Evolutionary conservation across 495 filamentous ascomycete species (phyloP), one percentile per base, ranked within the genome.

Genomic region (Podospora australis): DNA sequence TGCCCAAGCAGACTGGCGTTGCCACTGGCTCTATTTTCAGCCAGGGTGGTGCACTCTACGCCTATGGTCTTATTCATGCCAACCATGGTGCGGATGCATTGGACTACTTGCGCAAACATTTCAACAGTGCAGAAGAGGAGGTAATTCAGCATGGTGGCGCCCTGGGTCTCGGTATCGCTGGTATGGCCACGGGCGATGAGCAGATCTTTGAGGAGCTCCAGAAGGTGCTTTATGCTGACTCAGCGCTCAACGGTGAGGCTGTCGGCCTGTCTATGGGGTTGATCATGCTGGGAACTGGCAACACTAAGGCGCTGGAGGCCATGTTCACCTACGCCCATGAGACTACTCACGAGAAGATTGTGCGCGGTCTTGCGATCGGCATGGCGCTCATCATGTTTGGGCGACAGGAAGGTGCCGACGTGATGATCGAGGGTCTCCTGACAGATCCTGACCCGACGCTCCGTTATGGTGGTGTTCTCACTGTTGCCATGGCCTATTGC

Each of bases 351-450:
- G 94, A 97, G 70, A 99, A 99, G 78, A 97, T 95, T 45, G 89
- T 97, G 17, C 88, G 94, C 39, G 94, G 94, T 55, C 76, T 95
- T 44, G 90, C 90, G 14, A 75, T 99, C 52, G 94, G 94, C 50
- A 97, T 99, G 88, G 89, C 94, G 28, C 72, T 99, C 50, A 95
- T 97, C 70, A 99, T 96, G 91, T 97, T 91, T 57, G 89, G 86
- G 24, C 84, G 88, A 34, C 90, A 97, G 67, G 94, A 97, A 62
- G 85, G 83, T 44, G 94, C 92, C 5, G 94, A 99, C 68, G 86
- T 88, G 57, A 77, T 96, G 54, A 94, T 96, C 56, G 90, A 91
- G 58, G 88, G 88, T 41, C 82, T 99, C 9, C 73, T 99, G 29
- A 88, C 87, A 52, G 94, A 97, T 56, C 88, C 92, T 3, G 92